These are phyloP conservation scores for Cladophialophora chaetospira DNA, from an alignment of 2,329 filamentous ascomycete species.

Conservation along the genomic window DNA sequence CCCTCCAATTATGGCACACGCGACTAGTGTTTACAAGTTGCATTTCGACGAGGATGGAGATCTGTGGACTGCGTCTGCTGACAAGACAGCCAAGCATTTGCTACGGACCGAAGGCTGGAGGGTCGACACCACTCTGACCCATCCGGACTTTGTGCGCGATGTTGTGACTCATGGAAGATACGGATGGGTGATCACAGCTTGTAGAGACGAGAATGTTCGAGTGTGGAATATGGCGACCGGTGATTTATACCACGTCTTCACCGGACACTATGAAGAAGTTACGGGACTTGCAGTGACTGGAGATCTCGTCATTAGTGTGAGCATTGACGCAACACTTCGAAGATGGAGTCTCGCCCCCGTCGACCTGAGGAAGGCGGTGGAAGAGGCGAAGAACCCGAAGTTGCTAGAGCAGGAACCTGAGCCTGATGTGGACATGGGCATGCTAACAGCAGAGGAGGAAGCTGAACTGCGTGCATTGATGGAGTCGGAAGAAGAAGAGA, in stretches of 20 bases:
- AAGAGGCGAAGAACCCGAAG: slow-evolving; percentile 49
- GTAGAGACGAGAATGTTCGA: slow-evolving; percentile 86
- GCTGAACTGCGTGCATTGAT: slow-evolving; percentile 88
- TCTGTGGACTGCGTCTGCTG: slow-evolving; percentile 89
- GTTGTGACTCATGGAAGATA: slow-evolving; percentile 69
- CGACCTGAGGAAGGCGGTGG: slow-evolving; percentile 60
- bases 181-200: slow-evolving; percentile 81
- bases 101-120: slow-evolving; percentile 68
- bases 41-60: slow-evolving; percentile 73
- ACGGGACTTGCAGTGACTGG: slow-evolving; percentile 70
- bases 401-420: slow-evolving; percentile 51
- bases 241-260: slow-evolving; percentile 70
- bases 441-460: slow-evolving; percentile 86
- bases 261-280: slow-evolving; percentile 91
- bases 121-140: slow-evolving; percentile 69
- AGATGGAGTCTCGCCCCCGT: slow-evolving; percentile 72
- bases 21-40: slow-evolving; percentile 85
- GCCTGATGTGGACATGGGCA: slow-evolving; percentile 46
- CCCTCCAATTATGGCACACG: slow-evolving; percentile 70
- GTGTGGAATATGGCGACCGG: slow-evolving; percentile 79
- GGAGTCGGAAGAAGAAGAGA: slow-evolving; percentile 64
- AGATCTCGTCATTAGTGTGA: slow-evolving; percentile 70
- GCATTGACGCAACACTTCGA: slow-evolving; percentile 86
- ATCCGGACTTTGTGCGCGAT: slow-evolving; percentile 88
- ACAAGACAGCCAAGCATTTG: slow-evolving; percentile 83